Evolutionary conservation across 371 early-diverging fungal species (phyloP), one percentile per base, ranked within the genome.

Genomic region (Entomophthora muscae): DNA sequence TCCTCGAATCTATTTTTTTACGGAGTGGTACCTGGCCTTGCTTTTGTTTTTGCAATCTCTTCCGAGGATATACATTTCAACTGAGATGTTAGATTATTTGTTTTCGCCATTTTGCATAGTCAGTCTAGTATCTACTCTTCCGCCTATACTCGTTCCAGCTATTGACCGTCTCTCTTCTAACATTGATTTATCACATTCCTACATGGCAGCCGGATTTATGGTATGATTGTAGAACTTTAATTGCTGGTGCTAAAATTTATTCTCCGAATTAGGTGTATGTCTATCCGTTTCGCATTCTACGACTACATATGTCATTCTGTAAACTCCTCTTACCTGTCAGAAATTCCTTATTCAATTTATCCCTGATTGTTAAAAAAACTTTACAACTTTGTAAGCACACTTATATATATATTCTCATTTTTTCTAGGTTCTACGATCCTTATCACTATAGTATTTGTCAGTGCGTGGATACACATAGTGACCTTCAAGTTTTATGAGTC

Each of bases 261-360:
- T n/a, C n/a, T n/a, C n/a, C n/a, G n/a, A n/a, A 67, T 30, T 66
- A 71, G 65, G 78, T 74, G 24, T 82, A 75, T 61, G 63, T 83
- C 53, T 83, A 83, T 64, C 85, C 86, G 22, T 75, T 84, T 42
- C 72, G 86, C 1, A 84, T 83, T 65, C 70, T 80, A 70, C 71
- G 87, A 0, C 68, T 86, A 65, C 77, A 85, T 68, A 67, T 76
- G 12, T 70, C 78, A 5, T 65, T 77, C 12, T 63, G 65, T 54
- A 67, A 69, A 32, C 73, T 76, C 54, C 65, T 82, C 57, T 66
- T 73, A 33, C 80, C 83, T 3, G 75, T 78, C 57, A 78, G 81
- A 66, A 78, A 77, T 65, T 63, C 78, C 7, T 65, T 78, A 58
- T 65, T 78, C 30, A 67, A 66, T 54, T n/a, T 81, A 54, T 70